Base-by-base conservation (phyloP, 306 rosid species). In the Amphicarpaea edgeworthii region DNA sequence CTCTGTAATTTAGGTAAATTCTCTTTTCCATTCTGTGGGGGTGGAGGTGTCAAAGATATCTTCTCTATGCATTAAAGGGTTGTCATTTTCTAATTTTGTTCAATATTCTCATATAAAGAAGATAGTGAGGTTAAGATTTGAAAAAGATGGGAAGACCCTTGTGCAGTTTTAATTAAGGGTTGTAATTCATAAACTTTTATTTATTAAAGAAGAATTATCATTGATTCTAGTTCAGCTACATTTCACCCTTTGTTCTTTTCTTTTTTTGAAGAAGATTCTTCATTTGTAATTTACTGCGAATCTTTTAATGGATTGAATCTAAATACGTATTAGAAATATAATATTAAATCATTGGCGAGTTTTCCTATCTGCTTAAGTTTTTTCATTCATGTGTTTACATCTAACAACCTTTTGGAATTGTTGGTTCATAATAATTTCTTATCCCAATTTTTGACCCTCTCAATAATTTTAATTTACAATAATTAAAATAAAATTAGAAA, bases 1-100 rank as follows among this genome's bases (percentile, higher is more conserved):
- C 62, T 32, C 71, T 81, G 77, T 73, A 57, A 68, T 75, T 85
- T 82, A 82, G 93, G 88, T 87, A 72, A 78, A 53, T 57, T 77
- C 63, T 73, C 60, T 75, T 67, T 28, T 78, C 60, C 70, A 34
- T 75, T 58, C 43, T 68, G 54, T 15, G 49, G 15, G 15, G 20
- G n/a, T 17, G 47, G 45, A 57, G 57, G 19, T 45, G 38, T 43
- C 75, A 60, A 70, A 79, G 72, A 74, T 81, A 84, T 85, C 70
- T 45, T 81, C 68, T 68, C 74, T 82, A 54, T 70, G 78, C 86
- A 76, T 75, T 83, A 75, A 79, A 73, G 12, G 69, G 66, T 62
- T 73, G 81, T 73, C 4, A 58, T 85, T 54, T 79, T 85, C 59
- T 69, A 59, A 46, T 84, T 73, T 40, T 59, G 84, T 83, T 75